These are phyloP conservation scores for Penicillium turbatum DNA, from an alignment of 495 filamentous ascomycete genomes.

Conservation along the genomic window DNA sequence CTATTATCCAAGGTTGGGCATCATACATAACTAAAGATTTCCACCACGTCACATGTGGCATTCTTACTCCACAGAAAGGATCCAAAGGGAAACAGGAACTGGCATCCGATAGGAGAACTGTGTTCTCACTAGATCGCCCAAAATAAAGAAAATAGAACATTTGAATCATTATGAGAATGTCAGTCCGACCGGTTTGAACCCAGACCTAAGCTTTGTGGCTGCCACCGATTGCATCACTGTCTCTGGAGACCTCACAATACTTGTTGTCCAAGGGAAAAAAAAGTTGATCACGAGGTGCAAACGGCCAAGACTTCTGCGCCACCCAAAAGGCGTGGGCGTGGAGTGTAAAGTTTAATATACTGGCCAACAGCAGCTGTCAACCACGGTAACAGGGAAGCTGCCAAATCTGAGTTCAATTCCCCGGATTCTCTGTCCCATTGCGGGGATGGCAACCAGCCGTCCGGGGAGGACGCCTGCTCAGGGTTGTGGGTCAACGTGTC, in stretches of 20 bases:
- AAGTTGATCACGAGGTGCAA: slow-evolving; percentile 14
- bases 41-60: not conserved
- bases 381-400: slow-evolving; percentile 6
- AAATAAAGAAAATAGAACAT: not conserved
- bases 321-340: slow-evolving; percentile 10
- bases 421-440: slow-evolving; percentile 14
- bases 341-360: slow-evolving; percentile 12
- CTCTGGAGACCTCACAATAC: not conserved
- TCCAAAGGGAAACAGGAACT: not conserved
- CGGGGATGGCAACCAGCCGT: slow-evolving; percentile 5
- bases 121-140: not conserved
- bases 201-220: slow-evolving; percentile 12
- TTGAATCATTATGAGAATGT: not conserved
- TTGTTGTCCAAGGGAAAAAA: slow-evolving; percentile 1
- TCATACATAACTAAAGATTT: too few relatives aligned
- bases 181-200: not conserved
- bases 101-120: not conserved
- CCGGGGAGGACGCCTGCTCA: not conserved
- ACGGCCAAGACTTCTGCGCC: slow-evolving; percentile 9
- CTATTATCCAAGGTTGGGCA: not conserved
- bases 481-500: slow-evolving; percentile 22
- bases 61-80: not conserved
- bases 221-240: slow-evolving; percentile 19
- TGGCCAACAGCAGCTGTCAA: slow-evolving; percentile 1
- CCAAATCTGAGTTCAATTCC: slow-evolving; percentile 14